Evolutionary conservation across 2,329 filamentous ascomycete genomes (phyloP).

Genomic region (Lecanicillium sp.): DNA sequence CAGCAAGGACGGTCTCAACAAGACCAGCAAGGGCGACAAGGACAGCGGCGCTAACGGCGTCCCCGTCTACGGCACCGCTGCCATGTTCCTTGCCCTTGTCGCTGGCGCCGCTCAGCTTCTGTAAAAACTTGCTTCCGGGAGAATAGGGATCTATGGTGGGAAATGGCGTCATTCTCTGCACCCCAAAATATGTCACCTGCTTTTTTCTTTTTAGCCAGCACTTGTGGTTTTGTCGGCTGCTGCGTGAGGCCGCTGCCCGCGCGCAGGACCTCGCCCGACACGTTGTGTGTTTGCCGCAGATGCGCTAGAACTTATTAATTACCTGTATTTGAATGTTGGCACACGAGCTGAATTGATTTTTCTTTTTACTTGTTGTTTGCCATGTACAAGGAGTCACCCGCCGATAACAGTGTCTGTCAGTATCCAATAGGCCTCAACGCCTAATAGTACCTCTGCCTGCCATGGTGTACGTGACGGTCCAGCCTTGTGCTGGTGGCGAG

Average conservation of each 20-base stretch:
- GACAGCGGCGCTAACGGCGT: slow-evolving; percentile 22
- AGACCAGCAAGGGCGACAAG: slow-evolving; percentile 26
- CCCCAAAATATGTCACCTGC: slow-evolving; percentile 24
- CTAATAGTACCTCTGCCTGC: too few relatives aligned
- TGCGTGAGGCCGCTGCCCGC: background rate
- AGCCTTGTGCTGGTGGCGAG: too few relatives aligned
- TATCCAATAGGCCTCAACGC: too few relatives aligned
- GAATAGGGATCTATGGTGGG: slow-evolving; percentile 24
- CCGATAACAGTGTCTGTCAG: too few relatives aligned
- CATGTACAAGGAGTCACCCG: background rate
- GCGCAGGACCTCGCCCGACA: background rate
- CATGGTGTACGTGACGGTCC: too few relatives aligned
- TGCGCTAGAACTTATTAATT: slow-evolving; percentile 40
- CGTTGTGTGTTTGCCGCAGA: slow-evolving; percentile 21
- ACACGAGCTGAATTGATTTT: slow-evolving; percentile 14
- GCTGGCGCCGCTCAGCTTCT: slow-evolving; percentile 46
- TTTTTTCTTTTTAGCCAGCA: slow-evolving; percentile 29
- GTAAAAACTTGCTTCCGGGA: slow-evolving; percentile 30
- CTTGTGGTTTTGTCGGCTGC: slow-evolving; percentile 23
- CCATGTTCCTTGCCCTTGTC: slow-evolving; percentile 41
- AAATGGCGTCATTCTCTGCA: slow-evolving; percentile 32
- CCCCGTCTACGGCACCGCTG: slow-evolving; percentile 38
- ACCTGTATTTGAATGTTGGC: slow-evolving; percentile 30
- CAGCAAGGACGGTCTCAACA: slow-evolving; percentile 32
- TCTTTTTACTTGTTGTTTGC: background rate